Evolutionary conservation across 345 rosid genomes (phyloP), one percentile per base, ranked within the genome.

Genomic region (Eucalyptus sp.): DNA sequence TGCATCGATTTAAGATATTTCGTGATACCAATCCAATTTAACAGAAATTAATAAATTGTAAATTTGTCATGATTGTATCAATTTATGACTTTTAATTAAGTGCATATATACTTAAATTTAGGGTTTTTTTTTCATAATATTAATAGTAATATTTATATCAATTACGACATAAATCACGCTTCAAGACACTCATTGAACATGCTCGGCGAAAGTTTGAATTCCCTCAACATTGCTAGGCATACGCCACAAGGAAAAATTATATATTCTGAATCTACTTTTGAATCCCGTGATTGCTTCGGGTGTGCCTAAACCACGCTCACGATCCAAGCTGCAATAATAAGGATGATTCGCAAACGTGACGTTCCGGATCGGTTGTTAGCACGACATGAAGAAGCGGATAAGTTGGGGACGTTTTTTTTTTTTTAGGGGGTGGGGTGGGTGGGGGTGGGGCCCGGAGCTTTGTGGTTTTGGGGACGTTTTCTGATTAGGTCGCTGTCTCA

Each of bases 1-100:
- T 52, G 0, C 8, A 52, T 52, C 0, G 1, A 0, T 52, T 52
- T 18, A 0, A 20, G 4, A 52, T 52, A 7, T 52, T 52, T 0
- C 10, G 25, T 8, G 2, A 52, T 52, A 20, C 5, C 8, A 20
- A 52, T 52, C 0, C 1, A 18, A 20, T 8, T 20, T 20, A 52
- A 20, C 0, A 20, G 0, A 52, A 52, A 52, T 18, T 52, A 52
- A 18, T 52, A 52, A 52, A 52, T 52, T 7, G 0, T 20, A 52
- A 52, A 20, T 8, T 20, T 20, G 0, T 52, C 10, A 3, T 22
- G 25, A 52, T 52, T 52, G 20, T 52, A 8, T 20, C 4, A 7
- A 1, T 18, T 52, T 20, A 18, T 52, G 10, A 18, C 0, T 52
- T 52, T 52, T 20, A 52, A 52, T 20, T 20, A 2, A 52, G 10